Evolutionary conservation across 352 stramenopile genomes (phyloP).

Genomic region (Pythium volutum): DNA sequence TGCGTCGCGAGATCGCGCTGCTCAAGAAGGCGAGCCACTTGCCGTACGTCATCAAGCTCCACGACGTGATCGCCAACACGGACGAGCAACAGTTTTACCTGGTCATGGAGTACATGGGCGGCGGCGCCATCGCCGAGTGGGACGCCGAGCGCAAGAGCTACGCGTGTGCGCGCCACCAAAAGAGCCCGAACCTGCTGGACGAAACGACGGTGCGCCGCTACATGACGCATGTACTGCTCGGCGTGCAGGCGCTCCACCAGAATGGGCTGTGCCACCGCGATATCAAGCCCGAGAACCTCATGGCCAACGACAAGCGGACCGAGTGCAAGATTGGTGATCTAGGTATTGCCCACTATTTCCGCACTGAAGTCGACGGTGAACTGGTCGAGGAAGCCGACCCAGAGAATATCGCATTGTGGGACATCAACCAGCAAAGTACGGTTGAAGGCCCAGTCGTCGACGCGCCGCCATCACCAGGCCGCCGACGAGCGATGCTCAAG

Average conservation of each 20-base stretch:
- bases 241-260: constrained; percentile 69
- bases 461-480: background rate
- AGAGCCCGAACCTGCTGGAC: constrained; percentile 37
- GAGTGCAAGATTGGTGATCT: constrained; percentile 82
- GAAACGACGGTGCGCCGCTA: constrained; percentile 52
- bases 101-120: constrained; percentile 87
- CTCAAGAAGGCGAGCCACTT: constrained; percentile 72
- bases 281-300: constrained; percentile 85
- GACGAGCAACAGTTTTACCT: constrained; percentile 60
- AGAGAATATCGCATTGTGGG: constrained; percentile 44
- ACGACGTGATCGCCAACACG: constrained; percentile 74
- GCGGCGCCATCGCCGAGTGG: constrained; percentile 74
- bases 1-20: constrained; percentile 70
- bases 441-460: background rate
- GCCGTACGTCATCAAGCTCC: constrained; percentile 58
- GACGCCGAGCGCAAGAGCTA: constrained; percentile 65
- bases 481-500: constrained; percentile 43
- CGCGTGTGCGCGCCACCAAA: constrained; percentile 39
- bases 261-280: constrained; percentile 81
- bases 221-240: constrained; percentile 57
- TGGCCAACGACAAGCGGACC: constrained; percentile 50
- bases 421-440: constrained; percentile 28
- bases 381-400: constrained; percentile 52
- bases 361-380: constrained; percentile 39
- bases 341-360: constrained; percentile 77